Percentiles rank a stretch among this genome's conserved stretches.
Conservation (phyloP, 305 asterid species). For the Fraxinus sp. region DNA sequence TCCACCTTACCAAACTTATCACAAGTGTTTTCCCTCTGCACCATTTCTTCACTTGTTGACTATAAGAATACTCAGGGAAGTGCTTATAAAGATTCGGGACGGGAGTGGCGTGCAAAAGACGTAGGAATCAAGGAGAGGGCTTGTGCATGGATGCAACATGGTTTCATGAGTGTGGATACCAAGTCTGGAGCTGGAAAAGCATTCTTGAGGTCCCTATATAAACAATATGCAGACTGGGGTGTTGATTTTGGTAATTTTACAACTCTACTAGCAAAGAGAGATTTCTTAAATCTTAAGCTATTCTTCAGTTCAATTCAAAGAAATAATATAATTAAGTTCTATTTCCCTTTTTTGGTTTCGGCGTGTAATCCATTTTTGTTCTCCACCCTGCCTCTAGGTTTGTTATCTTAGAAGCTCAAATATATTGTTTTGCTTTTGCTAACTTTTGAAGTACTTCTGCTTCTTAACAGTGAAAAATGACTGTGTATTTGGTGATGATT, state of each 20-base stretch:
- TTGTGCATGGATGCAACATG: conserved; percentile 83
- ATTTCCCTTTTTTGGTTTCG: background rate
- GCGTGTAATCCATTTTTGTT: background rate
- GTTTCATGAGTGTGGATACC: conserved; percentile 88
- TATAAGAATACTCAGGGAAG: conserved; percentile 47
- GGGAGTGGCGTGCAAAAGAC: conserved; percentile 68
- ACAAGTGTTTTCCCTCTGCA: background rate
- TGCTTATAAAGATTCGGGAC: conserved; percentile 69
- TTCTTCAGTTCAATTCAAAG: background rate
- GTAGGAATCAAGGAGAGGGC: conserved; percentile 70
- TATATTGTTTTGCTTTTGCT: background rate
- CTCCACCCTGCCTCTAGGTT: conserved; percentile 13
- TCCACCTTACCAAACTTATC: background rate
- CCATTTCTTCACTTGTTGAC: background rate
- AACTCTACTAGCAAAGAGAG: background rate
- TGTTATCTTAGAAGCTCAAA: background rate
- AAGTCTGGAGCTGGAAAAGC: conserved; percentile 84
- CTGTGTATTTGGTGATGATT: conserved; percentile 86
- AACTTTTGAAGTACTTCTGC: conserved; percentile 22
- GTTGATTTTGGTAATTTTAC: conserved; percentile 70
- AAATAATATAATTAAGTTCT: background rate
- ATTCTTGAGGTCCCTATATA: conserved; percentile 82
- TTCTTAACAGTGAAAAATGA: conserved; percentile 74
- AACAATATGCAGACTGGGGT: conserved; percentile 88
- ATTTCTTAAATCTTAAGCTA: background rate